Evolutionary conservation across 805 yeast genomes (phyloP), one percentile per base, ranked within the genome.

Genomic region (Saccharomyces kudriavzevii): DNA sequence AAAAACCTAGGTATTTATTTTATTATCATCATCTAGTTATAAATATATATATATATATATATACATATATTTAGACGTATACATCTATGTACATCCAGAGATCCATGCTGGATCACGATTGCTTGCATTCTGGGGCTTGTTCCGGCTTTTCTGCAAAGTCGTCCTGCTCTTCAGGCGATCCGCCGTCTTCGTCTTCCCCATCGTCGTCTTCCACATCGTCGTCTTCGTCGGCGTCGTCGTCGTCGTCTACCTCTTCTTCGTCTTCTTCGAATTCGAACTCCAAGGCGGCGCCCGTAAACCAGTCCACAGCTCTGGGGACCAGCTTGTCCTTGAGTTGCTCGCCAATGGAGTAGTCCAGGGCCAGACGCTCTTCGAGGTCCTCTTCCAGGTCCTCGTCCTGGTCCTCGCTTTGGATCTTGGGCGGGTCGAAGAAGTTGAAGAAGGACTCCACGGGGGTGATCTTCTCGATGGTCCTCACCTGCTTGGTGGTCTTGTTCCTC

Each of bases 241-340:
- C 84, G 3, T 78, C 85, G 2, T 77, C 85, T 22, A 75, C 81
- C 17, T 80, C 88, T 9, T 78, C 89, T 13, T 80, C 84, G 17
- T 78, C 88, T 31, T 79, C 79, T 56, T 73, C 76, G 49, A 76
- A 81, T 59, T 80, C 85, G 67, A 80, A 87, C 54, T 87, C 96
- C 55, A 92, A 79, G 25, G 99, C 99, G 60, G 89, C 89, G 49
- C 99, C 99, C 9, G 99, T 92, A 71, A 90, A 94, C 98, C 99
- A 94, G 70, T 92, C 98, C 64, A 94, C 81, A 51, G 98, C 98
- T 68, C 97, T 84, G 58, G 98, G 97, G 58, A 94, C 85, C 68
- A 94, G 80, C 71, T 94, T 87, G 71, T 94, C 98, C 77, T 94
- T 94, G 70, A 94, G 82, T 66, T 91, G 91, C 73, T 94, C 99